These are phyloP conservation scores for Xylariaceae sp. DNA, from an alignment of 2,329 filamentous ascomycete species.

Conservation along the genomic window DNA sequence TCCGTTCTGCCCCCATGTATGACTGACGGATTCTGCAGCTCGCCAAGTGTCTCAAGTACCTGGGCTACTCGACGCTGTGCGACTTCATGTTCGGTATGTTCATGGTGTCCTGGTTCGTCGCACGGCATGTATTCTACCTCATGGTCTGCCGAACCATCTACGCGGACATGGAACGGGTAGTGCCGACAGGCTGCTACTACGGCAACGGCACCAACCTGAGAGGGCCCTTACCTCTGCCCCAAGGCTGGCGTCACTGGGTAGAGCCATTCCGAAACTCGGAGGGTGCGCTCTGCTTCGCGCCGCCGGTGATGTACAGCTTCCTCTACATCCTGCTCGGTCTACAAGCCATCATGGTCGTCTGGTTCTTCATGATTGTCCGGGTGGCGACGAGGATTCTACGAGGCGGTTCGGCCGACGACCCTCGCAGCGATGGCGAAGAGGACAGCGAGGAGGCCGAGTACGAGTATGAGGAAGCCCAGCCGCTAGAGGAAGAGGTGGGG, in stretches of 20 bases:
- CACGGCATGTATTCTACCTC: constrained; percentile 76
- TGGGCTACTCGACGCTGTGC: constrained; percentile 68
- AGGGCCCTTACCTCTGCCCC: constrained; percentile 48
- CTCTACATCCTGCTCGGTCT: constrained; percentile 70
- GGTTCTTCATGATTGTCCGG: constrained; percentile 84
- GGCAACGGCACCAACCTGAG: constrained; percentile 50
- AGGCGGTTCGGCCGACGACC: constrained; percentile 75
- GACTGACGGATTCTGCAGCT: constrained; percentile 43
- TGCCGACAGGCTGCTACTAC: constrained; percentile 66
- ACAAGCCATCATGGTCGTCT: constrained; percentile 74
- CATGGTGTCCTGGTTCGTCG: constrained; percentile 76
- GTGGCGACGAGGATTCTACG: constrained; percentile 76
- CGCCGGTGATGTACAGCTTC: constrained; percentile 70
- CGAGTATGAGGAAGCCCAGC: constrained; percentile 48
- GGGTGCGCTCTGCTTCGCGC: constrained; percentile 75
- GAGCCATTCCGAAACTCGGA: constrained; percentile 68
- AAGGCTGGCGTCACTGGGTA: constrained; percentile 57
- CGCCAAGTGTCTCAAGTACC: constrained; percentile 91
- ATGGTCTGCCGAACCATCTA: constrained; percentile 80
- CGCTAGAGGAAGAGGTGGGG: constrained; percentile 69
- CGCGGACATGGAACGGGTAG: constrained; percentile 54
- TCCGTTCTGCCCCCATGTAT: background rate
- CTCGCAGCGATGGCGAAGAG: constrained; percentile 80
- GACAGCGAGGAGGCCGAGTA: constrained; percentile 52
- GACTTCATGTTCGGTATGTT: constrained; percentile 82